Conservation (phyloP, 345 rosid species). For the Brassica napus region DNA sequence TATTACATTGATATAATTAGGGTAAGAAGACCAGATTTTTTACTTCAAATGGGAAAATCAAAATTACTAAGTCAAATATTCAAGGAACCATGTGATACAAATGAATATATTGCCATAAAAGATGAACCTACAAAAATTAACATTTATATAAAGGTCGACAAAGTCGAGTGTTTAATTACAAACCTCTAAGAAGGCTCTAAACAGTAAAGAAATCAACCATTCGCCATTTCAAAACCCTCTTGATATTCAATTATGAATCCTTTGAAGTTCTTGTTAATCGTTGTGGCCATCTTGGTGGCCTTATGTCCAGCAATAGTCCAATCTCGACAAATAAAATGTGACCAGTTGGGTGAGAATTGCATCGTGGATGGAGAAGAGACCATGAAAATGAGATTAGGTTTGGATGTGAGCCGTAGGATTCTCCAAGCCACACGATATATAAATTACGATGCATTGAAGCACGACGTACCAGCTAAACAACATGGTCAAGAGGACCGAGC, state of each 20-base stretch:
- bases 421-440: constrained; percentile 28
- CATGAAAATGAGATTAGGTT: background rate
- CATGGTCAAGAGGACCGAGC: constrained; percentile 9
- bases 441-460: constrained; percentile 40
- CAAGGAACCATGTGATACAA: background rate
- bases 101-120: background rate
- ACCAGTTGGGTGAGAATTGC: background rate
- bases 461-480: constrained; percentile 28
- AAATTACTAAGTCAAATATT: background rate
- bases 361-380: background rate
- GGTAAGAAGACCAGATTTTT: no score
- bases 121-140: background rate
- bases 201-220: background rate
- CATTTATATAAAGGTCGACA: background rate
- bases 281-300: background rate
- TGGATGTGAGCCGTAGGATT: constrained; percentile 17
- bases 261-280: background rate
- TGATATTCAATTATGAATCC: background rate
- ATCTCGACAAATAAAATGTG: constrained; percentile 2
- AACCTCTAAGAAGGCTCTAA: background rate
- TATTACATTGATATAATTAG: background rate
- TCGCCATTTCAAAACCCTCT: background rate
- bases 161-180: background rate
- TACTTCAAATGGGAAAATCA: no score
- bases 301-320: background rate